Evolutionary conservation across 331 rosid genomes (phyloP), one percentile per base, ranked within the genome.

Genomic region (Stylosanthes scabra): DNA sequence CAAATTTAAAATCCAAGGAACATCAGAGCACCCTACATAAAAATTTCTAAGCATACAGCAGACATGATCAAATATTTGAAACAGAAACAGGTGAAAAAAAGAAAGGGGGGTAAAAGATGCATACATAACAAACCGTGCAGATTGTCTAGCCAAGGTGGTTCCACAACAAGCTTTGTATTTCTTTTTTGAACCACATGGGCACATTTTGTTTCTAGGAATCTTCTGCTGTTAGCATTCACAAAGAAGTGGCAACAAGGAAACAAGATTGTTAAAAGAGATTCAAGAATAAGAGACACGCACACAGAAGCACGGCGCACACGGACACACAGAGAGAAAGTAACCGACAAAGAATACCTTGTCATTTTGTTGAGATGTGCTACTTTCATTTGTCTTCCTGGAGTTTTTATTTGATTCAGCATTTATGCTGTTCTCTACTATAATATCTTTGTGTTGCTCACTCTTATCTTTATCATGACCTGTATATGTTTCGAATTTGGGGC

Each of bases 101-200:
- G 25, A 50, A 59, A 55, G 55, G 55, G 45, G 59, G 63, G 64
- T 66, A 6, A 13, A 52, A 65, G 75, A 79, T 68, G 71, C 93
- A 47, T 87, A 91, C 97, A 78, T 74, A 59, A 74, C 47, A 63
- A 78, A 46, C 81, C 82, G 87, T 11, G 90, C 65, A 67, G 86
- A 64, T 37, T 89, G 81, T 72, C 71, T 89, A 47, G 86, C 91
- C 41, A 54, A 50, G 51, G 80, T 72, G 40, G 89, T 66, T 81
- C 96, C 97, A 67, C 96, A 91, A 55, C 97, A 91, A 77, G 90
- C 82, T 79, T 91, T 89, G 78, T 89, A 79, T 80, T 91, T 89
- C 88, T 89, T 91, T 82, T 81, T 84, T 28, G 97, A 89, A 65
- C 91, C 96, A 70, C 97, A 91, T 0, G 93, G 87, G 80, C 97